Base-by-base conservation (phyloP, 2,329 filamentous ascomycete genomes). In the Penicillium psychrosexuale region DNA sequence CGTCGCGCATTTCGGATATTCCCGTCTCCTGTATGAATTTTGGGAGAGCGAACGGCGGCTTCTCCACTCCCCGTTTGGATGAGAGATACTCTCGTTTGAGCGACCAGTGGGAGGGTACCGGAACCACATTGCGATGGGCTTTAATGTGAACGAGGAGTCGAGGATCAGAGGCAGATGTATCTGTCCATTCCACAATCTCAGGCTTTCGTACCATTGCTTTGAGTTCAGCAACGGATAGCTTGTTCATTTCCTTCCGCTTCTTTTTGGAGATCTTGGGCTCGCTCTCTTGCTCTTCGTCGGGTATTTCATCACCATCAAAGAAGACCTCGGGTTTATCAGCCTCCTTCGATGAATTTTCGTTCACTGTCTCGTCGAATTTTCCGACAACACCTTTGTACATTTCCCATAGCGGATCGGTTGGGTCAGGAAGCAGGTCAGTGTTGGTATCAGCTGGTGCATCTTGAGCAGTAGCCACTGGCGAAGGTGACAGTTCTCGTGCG, bases 21-120 rank as follows among this genome's bases (percentile, higher is more conserved):
- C 94, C 94, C 2, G 94, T 99, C 70, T 97, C 94, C 65, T 93
- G 89, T 61, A 99, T 99, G 73, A 97, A 99, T 66, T 93, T 94
- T 1, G 94, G 94, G 15, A 99, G 82, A 27, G 90, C 84, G 73
- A 97, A 99, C 0, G 92, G 87, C 0, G 93, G 84, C 76, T 99
- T 99, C 74, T 99, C 94, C 57, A 99, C 90, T 75, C 94, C 94
- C 57, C 94, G 84, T 76, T 99, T 99, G 42, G 92, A 97, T 0
- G 93, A 97, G 3, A 99, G 80, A 69, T 99, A 99, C 72, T 99
- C 94, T 62, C 94, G 86, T 78, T 99, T 99, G 53, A 99, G 78
- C 0, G 90, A 91, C 94, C 94, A 99, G 72, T 99, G 94, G 5
- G 82, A 81, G 1, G 94, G 94, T 0, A 99, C 94, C 1, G 94